A percentile compares a stretch with the other conserved stretches of the same genome.
Conservation (phyloP, 2,329 filamentous ascomycete species). For the Aureobasidium vineae region DNA sequence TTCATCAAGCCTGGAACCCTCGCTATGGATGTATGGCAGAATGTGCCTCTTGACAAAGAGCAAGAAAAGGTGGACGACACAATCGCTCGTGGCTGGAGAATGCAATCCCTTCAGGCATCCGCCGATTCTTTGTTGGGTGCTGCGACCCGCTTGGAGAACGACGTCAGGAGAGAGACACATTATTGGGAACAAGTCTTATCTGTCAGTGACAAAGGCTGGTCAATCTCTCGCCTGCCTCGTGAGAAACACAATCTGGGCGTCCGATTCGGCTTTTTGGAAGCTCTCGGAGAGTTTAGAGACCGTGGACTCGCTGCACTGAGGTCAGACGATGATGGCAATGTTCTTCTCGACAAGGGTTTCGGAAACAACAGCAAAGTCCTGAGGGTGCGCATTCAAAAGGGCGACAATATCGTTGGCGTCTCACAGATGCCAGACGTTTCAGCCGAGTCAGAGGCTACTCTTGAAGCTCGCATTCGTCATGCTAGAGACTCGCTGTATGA, state of each 20-base stretch:
- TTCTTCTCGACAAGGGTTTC: constrained; percentile 69
- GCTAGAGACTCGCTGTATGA: constrained; percentile 77
- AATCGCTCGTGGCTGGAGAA: constrained; percentile 67
- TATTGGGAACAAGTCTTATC: constrained; percentile 88
- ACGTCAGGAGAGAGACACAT: constrained; percentile 74
- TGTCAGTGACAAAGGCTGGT: constrained; percentile 83
- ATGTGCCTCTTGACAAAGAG: constrained; percentile 57
- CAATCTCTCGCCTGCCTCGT: constrained; percentile 71
- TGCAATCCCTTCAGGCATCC: constrained; percentile 72
- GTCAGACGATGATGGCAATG: constrained; percentile 69
- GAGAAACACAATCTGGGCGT: constrained; percentile 76
- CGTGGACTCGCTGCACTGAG: constrained; percentile 79
- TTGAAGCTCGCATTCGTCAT: constrained; percentile 69
- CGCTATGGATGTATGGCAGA: constrained; percentile 62
- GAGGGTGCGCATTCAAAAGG: constrained; percentile 63
- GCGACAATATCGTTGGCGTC: constrained; percentile 58
- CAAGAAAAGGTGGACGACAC: constrained; percentile 41
- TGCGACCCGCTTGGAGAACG: constrained; percentile 68
- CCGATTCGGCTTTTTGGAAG: constrained; percentile 83
- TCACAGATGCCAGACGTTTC: constrained; percentile 42
- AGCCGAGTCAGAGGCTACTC: constrained; percentile 53
- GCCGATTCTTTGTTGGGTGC: constrained; percentile 72
- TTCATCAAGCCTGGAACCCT: constrained; percentile 72
- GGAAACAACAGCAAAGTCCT: constrained; percentile 58
- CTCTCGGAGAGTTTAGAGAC: constrained; percentile 58